Evolutionary conservation across 2,329 filamentous ascomycete genomes (phyloP).

Genomic region (Aspergillus sp.): DNA sequence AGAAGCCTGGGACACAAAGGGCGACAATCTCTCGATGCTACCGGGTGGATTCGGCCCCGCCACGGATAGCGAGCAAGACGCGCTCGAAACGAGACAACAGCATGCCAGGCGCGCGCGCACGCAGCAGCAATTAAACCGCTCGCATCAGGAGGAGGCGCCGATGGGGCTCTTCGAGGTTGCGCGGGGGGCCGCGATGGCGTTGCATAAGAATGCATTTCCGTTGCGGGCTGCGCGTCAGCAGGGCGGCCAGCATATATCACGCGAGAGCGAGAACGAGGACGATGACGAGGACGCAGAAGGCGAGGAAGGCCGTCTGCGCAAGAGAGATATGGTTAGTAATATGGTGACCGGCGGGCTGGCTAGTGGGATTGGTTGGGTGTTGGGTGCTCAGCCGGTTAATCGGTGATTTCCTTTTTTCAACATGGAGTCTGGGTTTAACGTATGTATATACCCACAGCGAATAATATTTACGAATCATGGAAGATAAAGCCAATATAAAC

Average conservation of each 20-base stretch:
- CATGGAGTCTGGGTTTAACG: neutral
- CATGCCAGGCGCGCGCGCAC: conserved; percentile 28
- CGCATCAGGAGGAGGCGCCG: conserved; percentile 38
- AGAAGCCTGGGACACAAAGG: conserved; percentile 49
- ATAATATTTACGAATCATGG: neutral
- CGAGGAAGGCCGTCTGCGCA: conserved; percentile 34
- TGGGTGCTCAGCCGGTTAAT: conserved; percentile 46
- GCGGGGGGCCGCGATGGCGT: conserved; percentile 40
- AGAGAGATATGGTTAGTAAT: conserved; percentile 52
- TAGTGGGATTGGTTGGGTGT: conserved; percentile 56
- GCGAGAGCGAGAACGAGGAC: conserved; percentile 7
- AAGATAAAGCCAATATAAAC: no score
- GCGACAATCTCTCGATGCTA: conserved; percentile 35
- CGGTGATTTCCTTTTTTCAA: conserved; percentile 7
- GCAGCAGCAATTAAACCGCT: conserved; percentile 10
- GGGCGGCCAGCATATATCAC: no score
- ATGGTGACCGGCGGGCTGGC: conserved; percentile 56
- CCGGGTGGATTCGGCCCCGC: conserved; percentile 39
- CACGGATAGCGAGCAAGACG: conserved; percentile 35
- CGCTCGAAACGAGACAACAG: conserved; percentile 36
- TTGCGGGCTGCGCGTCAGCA: conserved; percentile 15
- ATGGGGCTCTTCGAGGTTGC: conserved; percentile 47
- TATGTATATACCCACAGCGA: neutral
- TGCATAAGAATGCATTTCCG: conserved; percentile 43
- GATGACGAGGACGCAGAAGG: conserved; percentile 12